These are phyloP conservation scores for Larix sibirica DNA, from an alignment of 83 land plant species.

Conservation along the genomic window DNA sequence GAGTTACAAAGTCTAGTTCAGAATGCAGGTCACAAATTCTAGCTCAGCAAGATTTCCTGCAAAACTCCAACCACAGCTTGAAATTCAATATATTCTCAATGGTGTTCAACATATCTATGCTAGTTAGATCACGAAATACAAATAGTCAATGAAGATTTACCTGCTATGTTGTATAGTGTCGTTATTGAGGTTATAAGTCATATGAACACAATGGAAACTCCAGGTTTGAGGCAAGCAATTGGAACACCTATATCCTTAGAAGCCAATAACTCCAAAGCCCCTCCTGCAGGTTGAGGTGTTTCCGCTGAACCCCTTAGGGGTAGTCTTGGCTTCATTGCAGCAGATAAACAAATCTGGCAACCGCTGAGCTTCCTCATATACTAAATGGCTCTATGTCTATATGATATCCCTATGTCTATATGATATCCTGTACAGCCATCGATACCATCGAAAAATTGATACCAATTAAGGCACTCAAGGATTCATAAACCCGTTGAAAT, in stretches of 20 bases:
- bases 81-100: too few species aligned
- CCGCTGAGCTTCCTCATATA: slow-evolving; percentile 15
- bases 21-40: too few species aligned
- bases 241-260: slow-evolving; percentile 25
- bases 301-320: neutral
- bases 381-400: slow-evolving; percentile 7
- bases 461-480: too few species aligned
- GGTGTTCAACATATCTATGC: too few species aligned
- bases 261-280: slow-evolving; percentile 15
- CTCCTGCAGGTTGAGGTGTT: slow-evolving; percentile 3
- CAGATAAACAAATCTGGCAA: slow-evolving; percentile 9
- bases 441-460: neutral
- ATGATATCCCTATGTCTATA: slow-evolving; percentile 13
- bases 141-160: neutral
- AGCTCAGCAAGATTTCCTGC: too few species aligned
- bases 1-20: too few species aligned
- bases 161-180: slow-evolving; percentile 16
- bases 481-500: too few species aligned
- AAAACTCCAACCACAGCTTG: too few species aligned
- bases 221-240: neutral
- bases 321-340: neutral
- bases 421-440: slow-evolving; percentile 14
- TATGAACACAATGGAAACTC: slow-evolving; percentile 20
- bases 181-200: slow-evolving; percentile 3
- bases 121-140: neutral